A percentile compares a stretch with the other conserved stretches of the same genome.
These are phyloP conservation scores for Coffea eugenioides DNA, from an alignment of 257 asterid genomes.

Conservation along the genomic window DNA sequence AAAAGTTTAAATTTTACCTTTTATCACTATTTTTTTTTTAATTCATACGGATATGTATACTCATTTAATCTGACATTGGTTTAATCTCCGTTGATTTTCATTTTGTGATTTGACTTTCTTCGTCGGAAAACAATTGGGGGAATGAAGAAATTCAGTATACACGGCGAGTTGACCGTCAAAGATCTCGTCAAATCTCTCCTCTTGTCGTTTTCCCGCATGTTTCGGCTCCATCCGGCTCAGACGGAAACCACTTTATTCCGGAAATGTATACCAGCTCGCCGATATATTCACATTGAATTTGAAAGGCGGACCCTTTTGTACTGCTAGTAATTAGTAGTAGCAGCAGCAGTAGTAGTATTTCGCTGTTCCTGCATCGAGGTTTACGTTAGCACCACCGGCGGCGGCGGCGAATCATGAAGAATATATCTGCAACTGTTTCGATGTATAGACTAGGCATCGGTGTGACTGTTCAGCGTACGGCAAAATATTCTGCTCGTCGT, in stretches of 20 bases:
- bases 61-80: no score
- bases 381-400: neutral
- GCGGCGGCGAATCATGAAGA: neutral
- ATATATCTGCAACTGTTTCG: neutral
- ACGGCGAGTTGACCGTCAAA: constrained; percentile 12
- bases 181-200: constrained; percentile 15
- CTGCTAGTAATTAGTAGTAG: no score
- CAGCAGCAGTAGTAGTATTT: neutral
- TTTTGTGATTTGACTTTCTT: no score
- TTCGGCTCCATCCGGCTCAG: neutral
- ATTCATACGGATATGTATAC: no score
- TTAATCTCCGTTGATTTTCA: neutral
- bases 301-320: neutral
- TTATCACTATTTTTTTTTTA: neutral
- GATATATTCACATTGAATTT: neutral
- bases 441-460: neutral
- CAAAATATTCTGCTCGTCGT: neutral
- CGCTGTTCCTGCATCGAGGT: neutral
- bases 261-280: neutral
- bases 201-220: constrained; percentile 9
- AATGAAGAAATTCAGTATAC: neutral
- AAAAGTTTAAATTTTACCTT: no score
- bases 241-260: neutral
- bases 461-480: constrained; percentile 1
- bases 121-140: neutral